These are phyloP conservation scores for Eremothecium gossypii DNA, from an alignment of 1,139 yeast species.

Conservation along the genomic window DNA sequence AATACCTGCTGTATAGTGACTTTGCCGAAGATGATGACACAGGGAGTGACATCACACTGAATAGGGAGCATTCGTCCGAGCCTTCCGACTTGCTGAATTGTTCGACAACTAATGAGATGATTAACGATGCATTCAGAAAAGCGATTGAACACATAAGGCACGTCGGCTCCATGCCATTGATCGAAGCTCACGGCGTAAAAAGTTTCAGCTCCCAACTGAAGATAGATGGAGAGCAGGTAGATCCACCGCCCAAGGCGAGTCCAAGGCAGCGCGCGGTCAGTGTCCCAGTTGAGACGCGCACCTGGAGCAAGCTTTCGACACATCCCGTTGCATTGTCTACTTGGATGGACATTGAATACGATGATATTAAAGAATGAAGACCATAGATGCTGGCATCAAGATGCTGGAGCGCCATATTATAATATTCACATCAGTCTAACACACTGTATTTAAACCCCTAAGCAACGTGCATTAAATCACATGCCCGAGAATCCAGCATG, in stretches of 20 bases:
- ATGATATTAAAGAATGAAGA: slow-evolving; percentile 6
- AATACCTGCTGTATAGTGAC: slow-evolving; percentile 18
- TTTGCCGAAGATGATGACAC: slow-evolving; percentile 5
- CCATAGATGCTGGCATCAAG: not conserved
- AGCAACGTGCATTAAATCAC: not conserved
- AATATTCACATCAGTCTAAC: no score
- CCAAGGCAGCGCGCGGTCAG: slow-evolving; percentile 10
- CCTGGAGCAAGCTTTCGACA: not conserved
- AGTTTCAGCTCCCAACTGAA: no score
- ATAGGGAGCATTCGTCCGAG: not conserved
- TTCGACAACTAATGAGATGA: slow-evolving; percentile 2
- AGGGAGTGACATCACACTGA: slow-evolving; percentile 1
- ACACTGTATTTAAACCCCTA: no score
- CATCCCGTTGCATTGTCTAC: slow-evolving; percentile 1
- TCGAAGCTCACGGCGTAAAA: no score
- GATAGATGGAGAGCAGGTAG: no score
- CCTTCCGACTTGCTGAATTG: not conserved
- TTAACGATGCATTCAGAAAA: slow-evolving; percentile 18
- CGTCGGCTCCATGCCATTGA: no score
- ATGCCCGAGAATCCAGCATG: not conserved
- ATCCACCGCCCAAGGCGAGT: no score
- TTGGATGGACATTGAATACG: slow-evolving; percentile 10
- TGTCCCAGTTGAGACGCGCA: slow-evolving; percentile 5
- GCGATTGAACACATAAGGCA: slow-evolving; percentile 12
- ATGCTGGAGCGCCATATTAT: not conserved